These are phyloP conservation scores for Ballota nigra DNA, from an alignment of 257 asterid species.

Conservation along the genomic window DNA sequence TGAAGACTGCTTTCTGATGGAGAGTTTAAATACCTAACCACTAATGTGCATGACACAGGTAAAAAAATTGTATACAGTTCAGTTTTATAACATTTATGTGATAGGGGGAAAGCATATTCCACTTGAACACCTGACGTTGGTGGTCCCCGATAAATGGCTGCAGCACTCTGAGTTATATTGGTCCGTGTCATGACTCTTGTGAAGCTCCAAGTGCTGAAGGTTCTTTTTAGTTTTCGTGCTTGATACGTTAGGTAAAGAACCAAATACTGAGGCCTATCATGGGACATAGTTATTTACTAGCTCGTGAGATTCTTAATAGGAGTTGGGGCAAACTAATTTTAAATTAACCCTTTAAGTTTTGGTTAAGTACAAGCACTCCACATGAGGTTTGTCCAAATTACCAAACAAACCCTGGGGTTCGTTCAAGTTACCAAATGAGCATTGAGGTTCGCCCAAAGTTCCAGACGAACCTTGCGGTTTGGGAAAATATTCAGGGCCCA, in stretches of 20 bases:
- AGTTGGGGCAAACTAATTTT: background rate
- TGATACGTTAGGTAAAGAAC: background rate
- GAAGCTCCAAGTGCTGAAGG: conserved; percentile 1
- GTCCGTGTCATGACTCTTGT: background rate
- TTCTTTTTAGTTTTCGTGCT: background rate
- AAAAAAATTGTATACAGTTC: background rate
- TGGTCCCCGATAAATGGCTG: background rate
- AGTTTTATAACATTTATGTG: background rate
- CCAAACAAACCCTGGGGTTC: background rate
- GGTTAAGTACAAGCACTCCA: no score
- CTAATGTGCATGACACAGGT: background rate
- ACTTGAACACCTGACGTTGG: background rate
- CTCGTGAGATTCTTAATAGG: background rate
- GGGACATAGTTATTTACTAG: background rate
- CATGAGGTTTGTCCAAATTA: background rate
- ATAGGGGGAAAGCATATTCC: background rate
- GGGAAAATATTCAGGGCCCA: background rate
- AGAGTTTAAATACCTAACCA: background rate
- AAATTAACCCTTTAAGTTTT: background rate
- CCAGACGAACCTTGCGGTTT: background rate
- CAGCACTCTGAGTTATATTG: background rate
- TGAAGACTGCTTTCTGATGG: background rate
- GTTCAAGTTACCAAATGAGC: background rate
- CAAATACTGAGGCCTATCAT: background rate
- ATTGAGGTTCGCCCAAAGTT: background rate